Base-by-base conservation (phyloP, 2,329 filamentous ascomycete species). In the Sarocladium oryzae region DNA sequence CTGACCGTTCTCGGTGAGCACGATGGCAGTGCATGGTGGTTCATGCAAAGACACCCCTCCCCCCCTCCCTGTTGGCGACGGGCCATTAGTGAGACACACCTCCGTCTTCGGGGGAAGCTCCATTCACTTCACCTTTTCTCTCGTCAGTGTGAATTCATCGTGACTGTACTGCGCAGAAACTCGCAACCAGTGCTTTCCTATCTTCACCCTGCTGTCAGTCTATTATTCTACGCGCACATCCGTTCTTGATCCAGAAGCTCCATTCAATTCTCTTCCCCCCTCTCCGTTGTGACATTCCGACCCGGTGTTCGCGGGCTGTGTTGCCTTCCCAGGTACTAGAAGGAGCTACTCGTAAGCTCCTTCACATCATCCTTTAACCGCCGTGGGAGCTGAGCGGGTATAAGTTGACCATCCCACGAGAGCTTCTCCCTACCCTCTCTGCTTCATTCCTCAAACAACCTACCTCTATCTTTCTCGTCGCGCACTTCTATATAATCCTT, bases 351-450 rank as follows among this genome's bases (percentile, higher is more conserved):
- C 8, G 36, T 40, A 21, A 16, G n/a, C 21, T 13, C 10, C 36
- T 21, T 13, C n/a, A n/a, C n/a, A n/a, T n/a, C n/a, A n/a, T n/a
- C n/a, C n/a, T n/a, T n/a, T n/a, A n/a, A n/a, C n/a, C n/a, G n/a
- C n/a, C n/a, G n/a, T n/a, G n/a, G 36, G 16, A 40, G 20, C 28
- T 30, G 26, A 11, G 21, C 28, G 20, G 4, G 24, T 48, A 48
- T 48, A 48, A 48, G 26, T 48, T 48, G 43, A 9, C 43, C 43
- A 48, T 48, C 43, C 43, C 43, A 48, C 43, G 32, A 48, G 33
- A 50, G 49, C 49, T 53, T 50, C 23, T 51, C n/a, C 21, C 30
- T 23, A 18, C 35, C 45, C 18, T 5, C 15, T 40, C 28, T 28
- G 48, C 37, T n/a, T 50, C 36, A 28, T 33, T 37, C n/a, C 30